These are phyloP conservation scores for Acanthamoeba culbertsoni DNA, from an alignment of 208 protist genomes.

Conservation along the genomic window DNA sequence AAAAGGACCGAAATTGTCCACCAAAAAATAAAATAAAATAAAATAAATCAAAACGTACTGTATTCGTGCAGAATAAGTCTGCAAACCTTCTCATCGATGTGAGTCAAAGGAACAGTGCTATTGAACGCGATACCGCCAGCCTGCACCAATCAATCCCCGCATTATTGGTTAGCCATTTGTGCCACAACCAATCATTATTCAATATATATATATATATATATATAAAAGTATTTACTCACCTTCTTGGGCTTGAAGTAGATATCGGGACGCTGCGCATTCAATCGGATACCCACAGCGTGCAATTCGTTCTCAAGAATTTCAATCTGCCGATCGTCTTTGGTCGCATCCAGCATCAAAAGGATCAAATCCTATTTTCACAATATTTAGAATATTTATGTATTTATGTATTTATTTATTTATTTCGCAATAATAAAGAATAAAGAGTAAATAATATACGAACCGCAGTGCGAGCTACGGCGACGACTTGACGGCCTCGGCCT, in stretches of 20 bases:
- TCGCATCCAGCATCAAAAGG: slow-evolving; percentile 97
- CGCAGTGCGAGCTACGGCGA: slow-evolving; percentile 94
- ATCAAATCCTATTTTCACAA: slow-evolving; percentile 91
- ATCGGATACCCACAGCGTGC: slow-evolving; percentile 93
- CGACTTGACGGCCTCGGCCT: slow-evolving; percentile 96
- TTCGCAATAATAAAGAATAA: no score
- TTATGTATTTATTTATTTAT: no score
- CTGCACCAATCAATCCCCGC: no score
- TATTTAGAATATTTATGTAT: no score
- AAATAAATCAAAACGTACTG: slow-evolving; percentile 60
- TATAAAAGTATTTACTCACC: slow-evolving; percentile 91
- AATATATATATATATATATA: no score
- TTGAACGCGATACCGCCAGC: slow-evolving; percentile 84
- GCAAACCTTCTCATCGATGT: slow-evolving; percentile 58
- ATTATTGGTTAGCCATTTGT: no score
- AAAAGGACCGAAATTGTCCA: slow-evolving; percentile 85
- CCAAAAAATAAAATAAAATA: slow-evolving; percentile 83
- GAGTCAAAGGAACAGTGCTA: slow-evolving; percentile 66
- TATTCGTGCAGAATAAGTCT: slow-evolving; percentile 86
- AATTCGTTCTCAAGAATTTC: slow-evolving; percentile 92
- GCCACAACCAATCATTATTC: slow-evolving; percentile 16
- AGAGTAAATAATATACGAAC: not conserved
- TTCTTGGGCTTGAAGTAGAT: slow-evolving; percentile 93
- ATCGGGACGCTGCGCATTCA: slow-evolving; percentile 93
- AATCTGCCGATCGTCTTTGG: slow-evolving; percentile 80